Conservation (phyloP, 148 eudicot genomes). For the Rhododendron vialii region DNA sequence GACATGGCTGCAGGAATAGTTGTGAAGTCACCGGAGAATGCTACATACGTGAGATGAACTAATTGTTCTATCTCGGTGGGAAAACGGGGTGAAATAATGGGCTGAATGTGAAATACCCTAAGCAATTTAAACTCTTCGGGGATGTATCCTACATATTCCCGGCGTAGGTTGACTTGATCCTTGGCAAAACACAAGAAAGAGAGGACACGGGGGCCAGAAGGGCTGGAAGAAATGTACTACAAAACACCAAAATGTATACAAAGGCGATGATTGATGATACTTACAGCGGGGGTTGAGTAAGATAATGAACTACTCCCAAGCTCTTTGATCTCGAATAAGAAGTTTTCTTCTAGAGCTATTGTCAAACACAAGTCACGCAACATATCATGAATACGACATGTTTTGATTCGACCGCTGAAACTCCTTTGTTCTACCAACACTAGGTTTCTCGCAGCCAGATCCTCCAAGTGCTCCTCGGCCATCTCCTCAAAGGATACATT, state of each 20-base stretch:
- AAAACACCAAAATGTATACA: slow-evolving; percentile 27
- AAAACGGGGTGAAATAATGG: slow-evolving; percentile 21
- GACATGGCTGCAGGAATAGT: slow-evolving; percentile 26
- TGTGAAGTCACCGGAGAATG: slow-evolving; percentile 17
- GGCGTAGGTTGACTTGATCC: slow-evolving; percentile 3
- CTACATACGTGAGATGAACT: slow-evolving; percentile 28
- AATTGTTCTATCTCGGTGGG: slow-evolving; percentile 17
- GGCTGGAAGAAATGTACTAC: slow-evolving; percentile 21
- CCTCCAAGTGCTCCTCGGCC: slow-evolving; percentile 32
- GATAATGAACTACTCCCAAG: no score
- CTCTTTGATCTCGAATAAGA: slow-evolving; percentile 19
- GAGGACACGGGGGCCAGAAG: slow-evolving; percentile 22
- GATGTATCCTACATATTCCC: slow-evolving; percentile 16
- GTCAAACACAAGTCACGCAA: slow-evolving; percentile 25
- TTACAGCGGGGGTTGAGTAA: background rate
- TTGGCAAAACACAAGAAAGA: slow-evolving; percentile 31
- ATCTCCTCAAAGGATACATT: slow-evolving; percentile 19
- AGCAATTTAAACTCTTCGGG: slow-evolving; percentile 17
- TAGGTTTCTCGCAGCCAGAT: slow-evolving; percentile 30
- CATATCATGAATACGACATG: slow-evolving; percentile 16
- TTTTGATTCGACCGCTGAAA: slow-evolving; percentile 1
- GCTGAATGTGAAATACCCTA: slow-evolving; percentile 12
- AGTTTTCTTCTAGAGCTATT: slow-evolving; percentile 25
- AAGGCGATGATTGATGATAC: slow-evolving; percentile 23
- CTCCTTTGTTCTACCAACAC: slow-evolving; percentile 20